phyloP scores from a whole-genome alignment of 805 yeast species.

The Cyberlindnera samutprakarnensis region DNA sequence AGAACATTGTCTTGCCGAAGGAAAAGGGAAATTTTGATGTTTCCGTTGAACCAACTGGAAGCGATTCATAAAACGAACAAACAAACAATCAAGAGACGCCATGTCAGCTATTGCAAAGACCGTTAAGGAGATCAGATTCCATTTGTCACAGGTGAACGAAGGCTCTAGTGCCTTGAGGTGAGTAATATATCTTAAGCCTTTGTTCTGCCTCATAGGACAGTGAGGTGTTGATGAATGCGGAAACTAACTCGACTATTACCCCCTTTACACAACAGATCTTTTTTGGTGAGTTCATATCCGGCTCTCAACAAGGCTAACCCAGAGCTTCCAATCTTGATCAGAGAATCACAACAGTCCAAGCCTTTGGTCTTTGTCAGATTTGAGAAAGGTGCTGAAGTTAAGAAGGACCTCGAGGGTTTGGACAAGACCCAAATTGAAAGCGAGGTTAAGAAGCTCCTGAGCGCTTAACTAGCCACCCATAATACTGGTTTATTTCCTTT shows the following conservation, averaged over 20 bases:
- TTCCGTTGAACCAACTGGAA: no score
- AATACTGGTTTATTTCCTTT: constrained; percentile 5
- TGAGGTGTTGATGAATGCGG: no score
- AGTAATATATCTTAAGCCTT: no score
- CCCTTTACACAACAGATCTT: constrained; percentile 38
- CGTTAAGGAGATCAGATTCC: constrained; percentile 74
- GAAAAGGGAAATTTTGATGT: no score
- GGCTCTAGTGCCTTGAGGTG: constrained; percentile 57
- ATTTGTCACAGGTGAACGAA: constrained; percentile 72
- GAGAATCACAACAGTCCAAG: constrained; percentile 58
- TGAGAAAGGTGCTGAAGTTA: constrained; percentile 32
- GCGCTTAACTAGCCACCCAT: no score
- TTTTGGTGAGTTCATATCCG: constrained; percentile 58
- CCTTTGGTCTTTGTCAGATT: constrained; percentile 74
- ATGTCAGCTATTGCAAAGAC: constrained; percentile 36
- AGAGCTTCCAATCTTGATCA: constrained; percentile 62
- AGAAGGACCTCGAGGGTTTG: constrained; percentile 30
- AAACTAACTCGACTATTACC: not conserved
- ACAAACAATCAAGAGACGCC: no score
- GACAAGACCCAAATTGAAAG: constrained; percentile 16
- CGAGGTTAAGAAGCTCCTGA: constrained; percentile 16
- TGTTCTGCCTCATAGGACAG: no score
- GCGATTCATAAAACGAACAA: no score
- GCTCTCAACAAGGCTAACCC: constrained; percentile 56
- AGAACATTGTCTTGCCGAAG: no score